Percentiles rank a stretch among this genome's conserved stretches.
These are phyloP conservation scores for Fusarium haematococcum DNA, from an alignment of 2,329 filamentous ascomycete species.

Conservation along the genomic window DNA sequence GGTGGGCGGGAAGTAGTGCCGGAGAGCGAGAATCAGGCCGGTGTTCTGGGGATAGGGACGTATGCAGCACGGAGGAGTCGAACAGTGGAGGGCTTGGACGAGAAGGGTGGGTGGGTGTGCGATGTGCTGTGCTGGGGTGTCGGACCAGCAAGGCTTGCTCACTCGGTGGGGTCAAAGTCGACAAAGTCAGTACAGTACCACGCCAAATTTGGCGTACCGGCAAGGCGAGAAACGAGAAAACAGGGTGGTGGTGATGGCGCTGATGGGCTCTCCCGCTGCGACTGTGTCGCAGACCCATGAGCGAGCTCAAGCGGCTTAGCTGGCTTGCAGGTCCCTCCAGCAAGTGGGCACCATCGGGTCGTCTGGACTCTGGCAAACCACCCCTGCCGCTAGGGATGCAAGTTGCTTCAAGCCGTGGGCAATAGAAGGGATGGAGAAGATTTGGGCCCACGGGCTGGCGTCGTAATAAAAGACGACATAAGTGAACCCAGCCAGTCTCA, in stretches of 20 bases:
- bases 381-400: slow-evolving; percentile 44
- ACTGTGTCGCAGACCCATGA: slow-evolving; percentile 38
- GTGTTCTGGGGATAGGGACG: slow-evolving; percentile 36
- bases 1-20: slow-evolving; percentile 43
- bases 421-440: slow-evolving; percentile 49
- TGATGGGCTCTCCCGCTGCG: slow-evolving; percentile 34
- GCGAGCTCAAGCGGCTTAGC: slow-evolving; percentile 39
- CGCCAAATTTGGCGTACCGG: slow-evolving; percentile 39
- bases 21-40: slow-evolving; percentile 38
- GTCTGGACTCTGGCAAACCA: slow-evolving; percentile 37
- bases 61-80: slow-evolving; percentile 17
- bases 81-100: slow-evolving; percentile 18
- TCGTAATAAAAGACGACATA: slow-evolving; percentile 26
- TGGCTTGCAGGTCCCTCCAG: slow-evolving; percentile 22
- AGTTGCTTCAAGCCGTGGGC: slow-evolving; percentile 33
- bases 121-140: not conserved
- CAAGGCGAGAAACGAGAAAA: slow-evolving; percentile 41
- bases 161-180: slow-evolving; percentile 14
- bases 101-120: slow-evolving; percentile 37
- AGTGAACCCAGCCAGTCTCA: slow-evolving; percentile 29
- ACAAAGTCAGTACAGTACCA: slow-evolving; percentile 30
- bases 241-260: slow-evolving; percentile 32
- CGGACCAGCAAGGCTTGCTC: slow-evolving; percentile 9
- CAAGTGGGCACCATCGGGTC: slow-evolving; percentile 37
- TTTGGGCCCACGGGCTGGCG: slow-evolving; percentile 42